Base-by-base conservation (phyloP, 192 early-diverging fungal species). In the Paraglomus brasilianum region DNA sequence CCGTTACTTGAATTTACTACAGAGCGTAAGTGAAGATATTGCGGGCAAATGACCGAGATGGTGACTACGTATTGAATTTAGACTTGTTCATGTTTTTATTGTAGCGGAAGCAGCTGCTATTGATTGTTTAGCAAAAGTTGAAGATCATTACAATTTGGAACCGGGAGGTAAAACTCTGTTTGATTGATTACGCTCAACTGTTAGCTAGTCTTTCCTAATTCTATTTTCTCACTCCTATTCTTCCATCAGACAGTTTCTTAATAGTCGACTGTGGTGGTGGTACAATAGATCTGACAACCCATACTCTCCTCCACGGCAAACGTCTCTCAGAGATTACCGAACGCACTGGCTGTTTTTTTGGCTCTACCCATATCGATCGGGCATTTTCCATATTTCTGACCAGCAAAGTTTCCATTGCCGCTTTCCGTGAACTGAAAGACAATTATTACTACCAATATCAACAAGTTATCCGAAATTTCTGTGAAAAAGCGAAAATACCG, bases 291-390 rank as follows among this genome's bases (percentile, higher is more conserved):
- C 52, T 78, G 63, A 78, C 59, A 21, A 43, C 17, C 13, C 39
- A 22, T 10, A 41, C 42, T 45, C 8, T 62, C 13, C 1, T 21
- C 2, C 7, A 6, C 2, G 17, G 46, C 9, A 9, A 44, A n/a
- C 62, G 70, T 24, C 55, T 84, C 4, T 75, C 75, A 21, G 83
- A 84, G 58, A 68, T 79, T 40, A 82, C 83, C 17, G 75, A 79
- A 40, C 75, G 83, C 8, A 68, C 74, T 9, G 81, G 81, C 17
- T 74, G 74, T 22, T 77, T 72, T 22, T 84, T 80, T 14, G 83
- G 83, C 1, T 75, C 73, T 7, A 66, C 77, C 43, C 82, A 79
- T 72, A 45, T 84, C 11, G 83, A 84, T 68, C 42, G 75, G 42
- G 41, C 15, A 0, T 62, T 62, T 13, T 5, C 46, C 14, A 44